A percentile compares a stretch with the other conserved stretches of the same genome.
These are phyloP conservation scores for Nitzschia sp. DNA, from an alignment of 108 stramenopile species.

Conservation along the genomic window DNA sequence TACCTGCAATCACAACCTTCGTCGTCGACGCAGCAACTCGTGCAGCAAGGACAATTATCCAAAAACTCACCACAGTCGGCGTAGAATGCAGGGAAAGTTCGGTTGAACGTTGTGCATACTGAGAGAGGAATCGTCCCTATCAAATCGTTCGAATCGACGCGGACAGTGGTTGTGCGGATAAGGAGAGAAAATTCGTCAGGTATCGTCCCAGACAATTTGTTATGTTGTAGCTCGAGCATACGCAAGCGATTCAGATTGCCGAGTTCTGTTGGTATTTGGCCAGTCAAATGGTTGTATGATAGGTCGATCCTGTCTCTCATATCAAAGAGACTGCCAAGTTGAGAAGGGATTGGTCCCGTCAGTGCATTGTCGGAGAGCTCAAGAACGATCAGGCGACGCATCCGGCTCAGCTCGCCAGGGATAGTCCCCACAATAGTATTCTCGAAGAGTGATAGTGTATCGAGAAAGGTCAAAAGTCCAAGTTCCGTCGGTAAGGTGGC, in stretches of 20 bases:
- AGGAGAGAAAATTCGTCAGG: slow-evolving; percentile 25
- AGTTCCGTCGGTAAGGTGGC: slow-evolving; percentile 44
- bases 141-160: slow-evolving; percentile 30
- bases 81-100: slow-evolving; percentile 26
- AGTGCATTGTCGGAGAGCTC: slow-evolving; percentile 18
- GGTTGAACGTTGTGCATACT: slow-evolving; percentile 28
- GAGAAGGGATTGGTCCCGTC: slow-evolving; percentile 28
- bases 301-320: slow-evolving; percentile 31
- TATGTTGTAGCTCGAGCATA: slow-evolving; percentile 23
- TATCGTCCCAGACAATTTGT: slow-evolving; percentile 36
- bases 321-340: slow-evolving; percentile 31
- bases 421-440: slow-evolving; percentile 56
- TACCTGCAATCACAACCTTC: slow-evolving; percentile 33
- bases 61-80: slow-evolving; percentile 39
- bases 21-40: slow-evolving; percentile 27
- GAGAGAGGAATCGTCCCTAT: slow-evolving; percentile 16
- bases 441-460: slow-evolving; percentile 39
- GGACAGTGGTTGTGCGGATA: slow-evolving; percentile 16
- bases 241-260: slow-evolving; percentile 23
- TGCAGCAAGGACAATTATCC: slow-evolving; percentile 40
- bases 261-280: slow-evolving; percentile 26
- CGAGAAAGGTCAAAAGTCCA: slow-evolving; percentile 33
- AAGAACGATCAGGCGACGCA: slow-evolving; percentile 12
- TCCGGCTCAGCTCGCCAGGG: slow-evolving; percentile 52
- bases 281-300: slow-evolving; percentile 28